Conservation (phyloP, 129 eudicot genomes). For the Chrysanthemum seticuspe region DNA sequence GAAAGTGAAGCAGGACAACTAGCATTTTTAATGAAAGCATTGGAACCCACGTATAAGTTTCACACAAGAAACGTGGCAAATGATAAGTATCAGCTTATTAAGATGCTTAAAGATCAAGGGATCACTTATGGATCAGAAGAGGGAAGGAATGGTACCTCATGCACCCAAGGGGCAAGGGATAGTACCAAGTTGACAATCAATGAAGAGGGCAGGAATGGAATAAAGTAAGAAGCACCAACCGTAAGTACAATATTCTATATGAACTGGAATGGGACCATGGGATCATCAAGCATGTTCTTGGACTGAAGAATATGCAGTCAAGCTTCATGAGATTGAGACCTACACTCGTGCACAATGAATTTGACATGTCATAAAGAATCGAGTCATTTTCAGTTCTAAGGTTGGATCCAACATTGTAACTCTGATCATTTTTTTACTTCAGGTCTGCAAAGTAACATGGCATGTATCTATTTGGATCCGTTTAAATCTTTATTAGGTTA, state of each 20-base stretch:
- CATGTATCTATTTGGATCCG: conserved; percentile 5
- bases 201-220: conserved; percentile 23
- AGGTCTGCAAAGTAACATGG: neutral
- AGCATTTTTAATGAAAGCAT: too few species aligned
- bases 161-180: conserved; percentile 13
- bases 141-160: conserved; percentile 25
- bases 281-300: conserved; percentile 36
- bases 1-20: too few species aligned
- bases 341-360: conserved; percentile 22
- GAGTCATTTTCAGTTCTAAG: conserved; percentile 25
- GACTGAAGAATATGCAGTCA: conserved; percentile 28
- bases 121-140: too few species aligned
- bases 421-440: neutral
- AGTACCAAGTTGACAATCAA: conserved; percentile 28
- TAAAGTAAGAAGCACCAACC: conserved; percentile 21
- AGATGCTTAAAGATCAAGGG: too few species aligned
- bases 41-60: too few species aligned
- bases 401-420: conserved; percentile 12
- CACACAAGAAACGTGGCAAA: too few species aligned
- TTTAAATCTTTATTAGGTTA: conserved; percentile 26
- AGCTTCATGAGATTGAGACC: conserved; percentile 27
- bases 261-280: conserved; percentile 39
- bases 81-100: too few species aligned
- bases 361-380: conserved; percentile 28
- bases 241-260: conserved; percentile 39